phyloP scores from a whole-genome alignment of 1,284 basidiomycete species.

The Dichomitus squalens region DNA sequence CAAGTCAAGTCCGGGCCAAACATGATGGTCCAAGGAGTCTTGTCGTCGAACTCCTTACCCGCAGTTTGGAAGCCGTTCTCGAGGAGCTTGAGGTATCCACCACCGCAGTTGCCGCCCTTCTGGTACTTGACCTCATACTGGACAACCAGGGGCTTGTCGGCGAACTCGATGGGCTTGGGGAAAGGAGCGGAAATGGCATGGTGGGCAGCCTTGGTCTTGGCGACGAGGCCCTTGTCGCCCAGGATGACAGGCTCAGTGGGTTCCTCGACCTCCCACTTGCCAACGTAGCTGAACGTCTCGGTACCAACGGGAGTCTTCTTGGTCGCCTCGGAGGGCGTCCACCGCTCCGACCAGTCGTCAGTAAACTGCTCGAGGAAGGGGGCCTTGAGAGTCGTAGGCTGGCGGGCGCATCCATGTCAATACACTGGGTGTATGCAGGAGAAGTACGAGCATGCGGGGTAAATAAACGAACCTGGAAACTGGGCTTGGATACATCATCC shows the following conservation, averaged over 20 bases:
- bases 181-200: constrained; percentile 98
- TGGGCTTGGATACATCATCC: constrained; percentile 59
- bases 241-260: constrained; percentile 72
- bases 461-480: constrained; percentile 58
- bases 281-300: constrained; percentile 96
- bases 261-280: constrained; percentile 96
- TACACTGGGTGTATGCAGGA: constrained; percentile 1
- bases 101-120: constrained; percentile 98
- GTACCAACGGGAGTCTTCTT: constrained; percentile 95
- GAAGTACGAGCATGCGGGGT: neutral
- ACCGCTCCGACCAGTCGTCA: constrained; percentile 87
- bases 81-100: constrained; percentile 98
- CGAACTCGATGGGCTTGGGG: constrained; percentile 77
- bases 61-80: constrained; percentile 90
- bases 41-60: constrained; percentile 94
- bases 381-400: constrained; percentile 87
- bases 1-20: constrained; percentile 91
- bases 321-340: constrained; percentile 96
- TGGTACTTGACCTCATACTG: constrained; percentile 99
- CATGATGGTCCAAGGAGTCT: constrained; percentile 98
- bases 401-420: constrained; percentile 15
- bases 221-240: constrained; percentile 89
- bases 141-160: constrained; percentile 88
- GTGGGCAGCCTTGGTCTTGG: constrained; percentile 91
- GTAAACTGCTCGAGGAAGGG: constrained; percentile 98